Evolutionary conservation across 1,139 yeast genomes (phyloP).

Genomic region (Kurtzmaniella quercitrusa): DNA sequence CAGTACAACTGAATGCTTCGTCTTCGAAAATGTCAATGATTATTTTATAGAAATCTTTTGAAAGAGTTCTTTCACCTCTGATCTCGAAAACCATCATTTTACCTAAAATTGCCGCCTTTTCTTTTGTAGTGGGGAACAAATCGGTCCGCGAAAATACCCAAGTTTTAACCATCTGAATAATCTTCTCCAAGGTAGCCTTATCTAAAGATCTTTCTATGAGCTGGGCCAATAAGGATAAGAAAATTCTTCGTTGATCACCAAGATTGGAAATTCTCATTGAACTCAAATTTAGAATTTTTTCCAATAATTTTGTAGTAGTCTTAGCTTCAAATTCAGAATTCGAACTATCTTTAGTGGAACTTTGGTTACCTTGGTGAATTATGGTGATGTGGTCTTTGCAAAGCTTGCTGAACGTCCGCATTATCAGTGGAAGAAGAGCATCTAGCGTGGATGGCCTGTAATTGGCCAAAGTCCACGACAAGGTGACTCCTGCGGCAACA

Average conservation of each 20-base stretch:
- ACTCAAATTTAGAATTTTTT: conserved; percentile 71
- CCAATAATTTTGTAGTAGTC: conserved; percentile 71
- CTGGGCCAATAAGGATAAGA: conserved; percentile 81
- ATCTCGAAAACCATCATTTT: conserved; percentile 93
- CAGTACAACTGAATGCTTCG: conserved; percentile 74
- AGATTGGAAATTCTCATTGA: conserved; percentile 76
- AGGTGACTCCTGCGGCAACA: conserved; percentile 84
- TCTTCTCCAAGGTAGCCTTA: conserved; percentile 66
- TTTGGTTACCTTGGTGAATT: conserved; percentile 47
- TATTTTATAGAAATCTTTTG: conserved; percentile 79
- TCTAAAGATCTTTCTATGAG: conserved; percentile 87
- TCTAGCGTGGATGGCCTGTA: conserved; percentile 73
- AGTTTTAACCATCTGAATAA: conserved; percentile 70
- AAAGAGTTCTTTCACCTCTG: conserved; percentile 77
- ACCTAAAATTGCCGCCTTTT: conserved; percentile 88
- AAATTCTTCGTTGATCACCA: conserved; percentile 91
- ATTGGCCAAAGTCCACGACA: conserved; percentile 78
- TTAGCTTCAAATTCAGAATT: conserved; percentile 64
- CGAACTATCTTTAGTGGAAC: conserved; percentile 25
- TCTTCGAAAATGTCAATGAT: conserved; percentile 87
- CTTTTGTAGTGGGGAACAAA: conserved; percentile 90
- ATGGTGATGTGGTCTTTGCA: conserved; percentile 85
- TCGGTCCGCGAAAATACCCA: conserved; percentile 90
- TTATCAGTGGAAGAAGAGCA: conserved; percentile 65
- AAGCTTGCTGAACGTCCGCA: conserved; percentile 83